Evolutionary conservation across 2,329 filamentous ascomycete genomes (phyloP).

Genomic region (Didymella pinodella): DNA sequence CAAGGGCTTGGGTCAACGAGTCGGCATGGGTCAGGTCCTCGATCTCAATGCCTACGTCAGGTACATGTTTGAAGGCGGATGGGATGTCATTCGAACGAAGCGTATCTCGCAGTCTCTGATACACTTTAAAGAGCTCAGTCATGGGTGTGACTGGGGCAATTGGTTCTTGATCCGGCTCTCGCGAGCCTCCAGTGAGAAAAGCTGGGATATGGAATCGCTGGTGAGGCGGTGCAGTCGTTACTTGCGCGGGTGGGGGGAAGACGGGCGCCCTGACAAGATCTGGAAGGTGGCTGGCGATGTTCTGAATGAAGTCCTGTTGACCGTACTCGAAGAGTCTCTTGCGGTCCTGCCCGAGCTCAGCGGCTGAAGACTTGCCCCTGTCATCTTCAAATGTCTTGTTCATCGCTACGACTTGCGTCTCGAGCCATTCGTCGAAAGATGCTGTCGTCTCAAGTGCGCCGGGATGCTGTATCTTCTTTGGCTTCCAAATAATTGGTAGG

Average conservation of each 20-base stretch:
- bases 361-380: slow-evolving; percentile 32
- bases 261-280: slow-evolving; percentile 41
- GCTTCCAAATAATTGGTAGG: slow-evolving; percentile 93
- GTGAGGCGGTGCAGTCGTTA: slow-evolving; percentile 31
- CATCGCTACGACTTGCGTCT: slow-evolving; percentile 62
- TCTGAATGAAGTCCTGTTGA: slow-evolving; percentile 58
- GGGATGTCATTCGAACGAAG: slow-evolving; percentile 60
- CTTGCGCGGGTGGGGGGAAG: slow-evolving; percentile 23
- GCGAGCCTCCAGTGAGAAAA: slow-evolving; percentile 30
- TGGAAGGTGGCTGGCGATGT: slow-evolving; percentile 54
- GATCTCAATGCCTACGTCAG: slow-evolving; percentile 47
- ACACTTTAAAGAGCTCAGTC: slow-evolving; percentile 62
- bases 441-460: slow-evolving; percentile 69
- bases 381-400: slow-evolving; percentile 55
- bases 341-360: slow-evolving; percentile 51
- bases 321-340: slow-evolving; percentile 62
- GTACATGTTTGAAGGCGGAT: slow-evolving; percentile 56
- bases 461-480: slow-evolving; percentile 83
- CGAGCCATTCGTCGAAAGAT: slow-evolving; percentile 74
- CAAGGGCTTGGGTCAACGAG: slow-evolving; percentile 71
- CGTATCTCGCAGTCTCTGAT: slow-evolving; percentile 64
- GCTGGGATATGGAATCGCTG: slow-evolving; percentile 43
- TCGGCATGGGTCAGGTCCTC: slow-evolving; percentile 64
- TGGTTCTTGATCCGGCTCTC: slow-evolving; percentile 16
- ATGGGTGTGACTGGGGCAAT: slow-evolving; percentile 34